These are phyloP conservation scores for Intubia oerlemansii DNA, from an alignment of 2,329 filamentous ascomycete genomes.

Conservation along the genomic window DNA sequence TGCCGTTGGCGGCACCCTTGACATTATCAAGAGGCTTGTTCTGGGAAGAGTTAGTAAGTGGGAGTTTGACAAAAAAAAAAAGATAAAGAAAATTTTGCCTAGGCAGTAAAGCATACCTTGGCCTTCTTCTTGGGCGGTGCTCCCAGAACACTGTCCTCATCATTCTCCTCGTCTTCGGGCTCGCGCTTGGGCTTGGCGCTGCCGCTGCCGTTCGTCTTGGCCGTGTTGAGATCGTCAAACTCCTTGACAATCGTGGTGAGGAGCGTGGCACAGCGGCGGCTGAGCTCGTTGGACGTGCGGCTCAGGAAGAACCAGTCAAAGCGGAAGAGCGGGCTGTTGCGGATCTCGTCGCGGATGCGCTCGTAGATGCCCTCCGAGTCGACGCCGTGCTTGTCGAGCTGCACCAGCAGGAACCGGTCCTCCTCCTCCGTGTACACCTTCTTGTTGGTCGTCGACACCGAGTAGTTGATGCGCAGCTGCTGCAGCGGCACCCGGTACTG, in stretches of 20 bases:
- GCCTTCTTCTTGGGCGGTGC: slow-evolving; percentile 89
- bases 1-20: slow-evolving; percentile 43
- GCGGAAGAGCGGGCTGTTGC: slow-evolving; percentile 81
- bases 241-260: slow-evolving; percentile 89
- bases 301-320: slow-evolving; percentile 99
- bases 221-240: slow-evolving; percentile 49
- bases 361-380: slow-evolving; percentile 84
- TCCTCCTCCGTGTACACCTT: slow-evolving; percentile 99
- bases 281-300: slow-evolving; percentile 79
- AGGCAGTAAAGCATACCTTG: too few relatives aligned
- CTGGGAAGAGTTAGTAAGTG: too few relatives aligned
- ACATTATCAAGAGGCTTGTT: slow-evolving; percentile 86
- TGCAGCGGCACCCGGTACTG: slow-evolving; percentile 95
- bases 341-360: slow-evolving; percentile 89
- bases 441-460: slow-evolving; percentile 97
- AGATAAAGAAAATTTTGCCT: slow-evolving; percentile 10
- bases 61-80: background rate
- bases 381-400: slow-evolving; percentile 79
- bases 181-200: slow-evolving; percentile 59
- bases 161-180: slow-evolving; percentile 61
- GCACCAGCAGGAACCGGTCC: slow-evolving; percentile 82
- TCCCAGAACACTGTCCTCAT: slow-evolving; percentile 60
- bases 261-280: slow-evolving; percentile 78
- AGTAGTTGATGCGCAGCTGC: slow-evolving; percentile 97
- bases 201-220: slow-evolving; percentile 24